Conservation (phyloP, 345 rosid species). For the Murraya koenigii region DNA sequence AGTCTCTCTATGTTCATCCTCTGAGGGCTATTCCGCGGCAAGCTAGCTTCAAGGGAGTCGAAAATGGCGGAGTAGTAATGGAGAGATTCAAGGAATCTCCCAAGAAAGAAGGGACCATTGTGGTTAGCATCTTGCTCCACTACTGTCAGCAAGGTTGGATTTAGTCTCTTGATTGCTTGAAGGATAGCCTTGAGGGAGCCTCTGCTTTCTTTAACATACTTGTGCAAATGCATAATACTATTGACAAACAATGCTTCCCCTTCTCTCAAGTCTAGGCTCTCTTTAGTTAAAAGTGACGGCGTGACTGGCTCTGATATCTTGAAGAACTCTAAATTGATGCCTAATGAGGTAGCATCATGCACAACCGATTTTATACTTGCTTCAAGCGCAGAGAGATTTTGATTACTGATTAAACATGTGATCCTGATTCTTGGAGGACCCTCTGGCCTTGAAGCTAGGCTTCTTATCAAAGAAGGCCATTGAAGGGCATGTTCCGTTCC, state of each 20-base stretch:
- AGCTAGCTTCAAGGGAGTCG: conserved; percentile 57
- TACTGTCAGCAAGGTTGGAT: conserved; percentile 46
- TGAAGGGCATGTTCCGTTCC: conserved; percentile 59
- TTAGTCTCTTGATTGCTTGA: conserved; percentile 57
- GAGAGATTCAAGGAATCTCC: conserved; percentile 68
- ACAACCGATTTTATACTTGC: conserved; percentile 34
- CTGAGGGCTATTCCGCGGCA: conserved; percentile 44
- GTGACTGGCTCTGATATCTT: conserved; percentile 32
- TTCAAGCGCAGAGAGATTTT: conserved; percentile 23
- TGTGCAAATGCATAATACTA: conserved; percentile 57
- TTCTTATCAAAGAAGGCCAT: conserved; percentile 53
- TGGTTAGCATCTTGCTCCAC: conserved; percentile 74
- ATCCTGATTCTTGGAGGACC: conserved; percentile 52
- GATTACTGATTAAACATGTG: conserved; percentile 34
- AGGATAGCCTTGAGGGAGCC: conserved; percentile 65
- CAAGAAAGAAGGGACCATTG: conserved; percentile 67
- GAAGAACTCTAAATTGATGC: conserved; percentile 39
- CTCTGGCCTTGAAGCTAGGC: conserved; percentile 49
- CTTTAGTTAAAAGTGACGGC: conserved; percentile 35
- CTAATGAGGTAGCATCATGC: conserved; percentile 35
- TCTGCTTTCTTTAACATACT: conserved; percentile 59
- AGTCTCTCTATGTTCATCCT: conserved; percentile 56
- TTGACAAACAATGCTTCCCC: conserved; percentile 54
- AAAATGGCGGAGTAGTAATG: conserved; percentile 66
- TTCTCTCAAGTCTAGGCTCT: conserved; percentile 42